phyloP scores from a whole-genome alignment of 805 yeast genomes.

The Suhomyces sp. region DNA sequence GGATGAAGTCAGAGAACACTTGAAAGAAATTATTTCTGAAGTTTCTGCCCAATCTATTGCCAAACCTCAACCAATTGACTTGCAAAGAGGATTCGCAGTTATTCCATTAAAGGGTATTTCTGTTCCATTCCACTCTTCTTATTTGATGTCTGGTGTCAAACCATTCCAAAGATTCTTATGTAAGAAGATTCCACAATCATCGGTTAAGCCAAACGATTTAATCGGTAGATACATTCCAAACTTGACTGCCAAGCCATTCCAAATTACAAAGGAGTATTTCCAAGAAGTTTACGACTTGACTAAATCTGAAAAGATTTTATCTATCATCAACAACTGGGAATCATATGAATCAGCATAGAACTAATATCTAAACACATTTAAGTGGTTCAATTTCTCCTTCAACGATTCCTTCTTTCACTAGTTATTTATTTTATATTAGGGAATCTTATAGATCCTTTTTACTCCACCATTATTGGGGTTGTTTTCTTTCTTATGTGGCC shows the following conservation, averaged over 20 bases:
- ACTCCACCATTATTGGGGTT: background rate
- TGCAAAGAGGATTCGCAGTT: conserved; percentile 97
- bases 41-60: conserved; percentile 76
- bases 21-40: conserved; percentile 83
- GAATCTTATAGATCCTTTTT: background rate
- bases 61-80: conserved; percentile 94
- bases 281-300: conserved; percentile 93
- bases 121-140: conserved; percentile 99
- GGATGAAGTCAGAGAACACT: conserved; percentile 85
- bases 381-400: background rate
- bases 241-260: conserved; percentile 96
- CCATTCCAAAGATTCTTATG: conserved; percentile 97
- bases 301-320: conserved; percentile 84
- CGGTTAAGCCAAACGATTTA: conserved; percentile 91
- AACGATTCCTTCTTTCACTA: background rate
- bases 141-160: conserved; percentile 96
- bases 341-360: conserved; percentile 55
- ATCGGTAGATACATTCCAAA: conserved; percentile 97
- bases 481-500: background rate
- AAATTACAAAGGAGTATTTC: conserved; percentile 94
- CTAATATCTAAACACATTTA: background rate
- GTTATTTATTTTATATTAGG: background rate
- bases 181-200: conserved; percentile 92
- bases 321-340: conserved; percentile 94
- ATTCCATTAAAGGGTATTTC: conserved; percentile 98